phyloP scores from a whole-genome alignment of 106 monocot genomes.

The Apostasia shenzhenica region DNA sequence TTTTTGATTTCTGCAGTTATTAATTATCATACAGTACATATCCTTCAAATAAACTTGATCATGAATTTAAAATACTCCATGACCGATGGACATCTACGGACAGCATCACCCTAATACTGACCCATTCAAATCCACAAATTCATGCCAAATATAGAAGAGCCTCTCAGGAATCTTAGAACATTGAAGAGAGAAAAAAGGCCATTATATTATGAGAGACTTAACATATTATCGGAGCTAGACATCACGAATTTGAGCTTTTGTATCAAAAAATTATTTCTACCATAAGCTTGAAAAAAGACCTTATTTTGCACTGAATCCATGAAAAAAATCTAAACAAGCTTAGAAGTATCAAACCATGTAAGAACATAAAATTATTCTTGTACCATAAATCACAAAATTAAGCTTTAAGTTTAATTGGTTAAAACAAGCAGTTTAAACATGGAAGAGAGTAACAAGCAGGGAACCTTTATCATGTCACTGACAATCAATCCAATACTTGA shows the following conservation, averaged over 20 bases:
- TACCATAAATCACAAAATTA: no score
- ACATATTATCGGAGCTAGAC: no score
- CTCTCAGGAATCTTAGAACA: not conserved
- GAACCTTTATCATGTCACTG: constrained; percentile 80
- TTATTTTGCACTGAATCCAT: no score
- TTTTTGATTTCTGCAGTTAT: not conserved
- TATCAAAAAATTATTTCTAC: no score
- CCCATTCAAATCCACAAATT: not conserved
- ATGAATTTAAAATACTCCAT: not conserved
- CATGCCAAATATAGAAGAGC: not conserved
- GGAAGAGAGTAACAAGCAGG: not conserved
- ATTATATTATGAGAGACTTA: not conserved
- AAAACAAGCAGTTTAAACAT: not conserved
- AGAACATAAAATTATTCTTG: no score
- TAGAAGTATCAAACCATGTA: no score
- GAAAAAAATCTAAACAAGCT: no score
- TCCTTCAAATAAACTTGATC: not conserved
- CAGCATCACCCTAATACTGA: not conserved
- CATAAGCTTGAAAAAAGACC: no score
- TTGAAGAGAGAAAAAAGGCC: not conserved
- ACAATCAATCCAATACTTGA: constrained; percentile 86
- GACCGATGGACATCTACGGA: not conserved
- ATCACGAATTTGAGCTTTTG: no score
- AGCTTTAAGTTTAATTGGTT: no score
- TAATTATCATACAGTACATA: not conserved